phyloP scores from a whole-genome alignment of 129 eudicot species.

The Cynara cardunculus region DNA sequence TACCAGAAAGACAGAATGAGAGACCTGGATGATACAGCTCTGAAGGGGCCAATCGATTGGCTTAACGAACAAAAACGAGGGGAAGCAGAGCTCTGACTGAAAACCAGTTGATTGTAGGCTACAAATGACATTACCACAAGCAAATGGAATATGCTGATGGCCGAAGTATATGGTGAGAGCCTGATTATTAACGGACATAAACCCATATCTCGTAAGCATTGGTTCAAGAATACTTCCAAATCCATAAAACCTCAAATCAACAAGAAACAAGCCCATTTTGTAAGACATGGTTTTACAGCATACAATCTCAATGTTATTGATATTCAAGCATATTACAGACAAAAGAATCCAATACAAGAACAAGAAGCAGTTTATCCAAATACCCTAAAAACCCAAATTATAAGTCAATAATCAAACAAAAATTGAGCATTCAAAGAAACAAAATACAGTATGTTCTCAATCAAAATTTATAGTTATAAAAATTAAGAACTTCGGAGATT shows the following conservation, averaged over 20 bases:
- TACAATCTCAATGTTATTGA: neutral
- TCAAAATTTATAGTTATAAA: neutral
- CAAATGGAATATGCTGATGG: slow-evolving; percentile 3
- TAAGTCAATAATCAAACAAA: neutral
- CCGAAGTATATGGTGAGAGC: neutral
- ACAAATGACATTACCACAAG: slow-evolving; percentile 30
- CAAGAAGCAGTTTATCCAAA: neutral
- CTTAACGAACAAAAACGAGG: slow-evolving; percentile 20
- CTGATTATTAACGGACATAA: neutral
- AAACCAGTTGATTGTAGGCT: slow-evolving; percentile 27
- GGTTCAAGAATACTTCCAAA: neutral
- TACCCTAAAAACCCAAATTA: neutral
- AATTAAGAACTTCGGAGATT: neutral
- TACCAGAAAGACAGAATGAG: neutral
- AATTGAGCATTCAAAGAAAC: neutral
- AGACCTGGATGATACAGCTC: slow-evolving; percentile 32
- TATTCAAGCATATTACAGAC: neutral
- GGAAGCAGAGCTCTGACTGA: slow-evolving; percentile 21
- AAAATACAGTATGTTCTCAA: neutral
- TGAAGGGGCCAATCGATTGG: slow-evolving; percentile 22
- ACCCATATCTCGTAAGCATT: neutral
- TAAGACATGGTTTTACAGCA: neutral
- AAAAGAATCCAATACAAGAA: neutral
- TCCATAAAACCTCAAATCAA: neutral
- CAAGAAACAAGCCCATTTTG: neutral